phyloP scores from a whole-genome alignment of 2,329 filamentous ascomycete species.

The Cytospora schulzeri region DNA sequence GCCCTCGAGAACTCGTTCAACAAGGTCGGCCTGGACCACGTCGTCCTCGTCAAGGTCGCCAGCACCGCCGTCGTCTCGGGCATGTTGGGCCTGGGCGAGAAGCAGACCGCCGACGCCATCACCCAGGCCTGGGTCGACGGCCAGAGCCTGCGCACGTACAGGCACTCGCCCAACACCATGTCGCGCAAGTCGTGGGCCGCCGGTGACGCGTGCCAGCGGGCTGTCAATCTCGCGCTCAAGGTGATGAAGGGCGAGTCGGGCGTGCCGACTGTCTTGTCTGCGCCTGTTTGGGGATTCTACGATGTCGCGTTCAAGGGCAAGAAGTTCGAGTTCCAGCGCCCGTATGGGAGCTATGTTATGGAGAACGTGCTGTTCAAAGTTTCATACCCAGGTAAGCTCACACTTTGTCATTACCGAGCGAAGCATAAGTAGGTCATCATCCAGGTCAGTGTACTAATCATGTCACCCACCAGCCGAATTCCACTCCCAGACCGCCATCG shows the following conservation, averaged over 20 bases:
- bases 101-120: slow-evolving; percentile 91
- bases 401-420: background rate
- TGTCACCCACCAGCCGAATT: slow-evolving; percentile 69
- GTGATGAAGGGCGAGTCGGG: slow-evolving; percentile 90
- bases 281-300: slow-evolving; percentile 97
- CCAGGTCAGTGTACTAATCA: no score
- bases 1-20: slow-evolving; percentile 98
- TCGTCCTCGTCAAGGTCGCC: slow-evolving; percentile 96
- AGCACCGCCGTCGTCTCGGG: slow-evolving; percentile 92
- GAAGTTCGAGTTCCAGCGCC: slow-evolving; percentile 92
- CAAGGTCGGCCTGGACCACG: slow-evolving; percentile 97
- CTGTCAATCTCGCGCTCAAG: slow-evolving; percentile 88
- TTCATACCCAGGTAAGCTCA: slow-evolving; percentile 80
- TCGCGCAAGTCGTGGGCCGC: slow-evolving; percentile 99
- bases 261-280: slow-evolving; percentile 88
- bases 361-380: slow-evolving; percentile 99
- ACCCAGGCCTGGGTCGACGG: slow-evolving; percentile 98
- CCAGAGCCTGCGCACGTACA: slow-evolving; percentile 93
- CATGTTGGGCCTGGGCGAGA: slow-evolving; percentile 86
- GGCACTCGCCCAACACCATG: slow-evolving; percentile 99
- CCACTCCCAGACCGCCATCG: slow-evolving; percentile 97
- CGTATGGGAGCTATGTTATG: slow-evolving; percentile 99
- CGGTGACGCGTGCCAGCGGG: slow-evolving; percentile 94
- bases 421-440: background rate
- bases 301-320: slow-evolving; percentile 97